These are phyloP conservation scores for Lentinula boryana DNA, from an alignment of 768 basidiomycete species.

Conservation along the genomic window DNA sequence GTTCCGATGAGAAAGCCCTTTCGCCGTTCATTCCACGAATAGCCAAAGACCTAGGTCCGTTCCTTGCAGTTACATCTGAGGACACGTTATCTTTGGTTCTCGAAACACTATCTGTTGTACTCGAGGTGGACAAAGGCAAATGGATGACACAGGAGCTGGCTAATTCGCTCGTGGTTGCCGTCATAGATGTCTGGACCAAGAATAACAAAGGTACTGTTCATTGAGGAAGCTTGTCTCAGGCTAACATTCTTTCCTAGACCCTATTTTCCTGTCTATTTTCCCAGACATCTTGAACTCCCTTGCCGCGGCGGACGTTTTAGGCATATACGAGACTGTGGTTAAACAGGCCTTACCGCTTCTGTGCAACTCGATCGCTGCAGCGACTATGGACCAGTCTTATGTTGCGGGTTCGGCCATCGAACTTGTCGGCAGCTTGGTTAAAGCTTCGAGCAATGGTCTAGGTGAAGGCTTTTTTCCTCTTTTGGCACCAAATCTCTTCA, in stretches of 20 bases:
- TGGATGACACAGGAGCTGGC: constrained; percentile 72
- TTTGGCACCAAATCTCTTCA: constrained; percentile 72
- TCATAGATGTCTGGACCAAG: constrained; percentile 80
- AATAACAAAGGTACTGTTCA: constrained; percentile 68
- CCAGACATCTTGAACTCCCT: constrained; percentile 75
- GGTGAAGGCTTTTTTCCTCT: constrained; percentile 75
- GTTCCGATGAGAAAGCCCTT: constrained; percentile 53
- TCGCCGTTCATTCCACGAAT: constrained; percentile 67
- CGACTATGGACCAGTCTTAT: constrained; percentile 63
- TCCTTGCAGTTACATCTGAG: constrained; percentile 73
- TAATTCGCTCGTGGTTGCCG: constrained; percentile 53
- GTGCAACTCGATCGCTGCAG: constrained; percentile 52
- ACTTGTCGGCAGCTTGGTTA: constrained; percentile 64
- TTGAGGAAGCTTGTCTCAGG: neutral
- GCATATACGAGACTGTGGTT: constrained; percentile 69
- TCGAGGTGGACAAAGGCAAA: constrained; percentile 64
- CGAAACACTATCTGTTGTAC: constrained; percentile 75
- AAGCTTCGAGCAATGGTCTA: constrained; percentile 53
- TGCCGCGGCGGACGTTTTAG: constrained; percentile 49
- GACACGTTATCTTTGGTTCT: constrained; percentile 86
- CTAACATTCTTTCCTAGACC: constrained; percentile 42
- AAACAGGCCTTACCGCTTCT: constrained; percentile 70
- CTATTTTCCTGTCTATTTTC: constrained; percentile 80
- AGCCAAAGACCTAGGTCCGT: constrained; percentile 76
- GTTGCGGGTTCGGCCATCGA: constrained; percentile 79